Conservation (phyloP, 805 yeast species). For the Cyberlindnera mississippiensis region DNA sequence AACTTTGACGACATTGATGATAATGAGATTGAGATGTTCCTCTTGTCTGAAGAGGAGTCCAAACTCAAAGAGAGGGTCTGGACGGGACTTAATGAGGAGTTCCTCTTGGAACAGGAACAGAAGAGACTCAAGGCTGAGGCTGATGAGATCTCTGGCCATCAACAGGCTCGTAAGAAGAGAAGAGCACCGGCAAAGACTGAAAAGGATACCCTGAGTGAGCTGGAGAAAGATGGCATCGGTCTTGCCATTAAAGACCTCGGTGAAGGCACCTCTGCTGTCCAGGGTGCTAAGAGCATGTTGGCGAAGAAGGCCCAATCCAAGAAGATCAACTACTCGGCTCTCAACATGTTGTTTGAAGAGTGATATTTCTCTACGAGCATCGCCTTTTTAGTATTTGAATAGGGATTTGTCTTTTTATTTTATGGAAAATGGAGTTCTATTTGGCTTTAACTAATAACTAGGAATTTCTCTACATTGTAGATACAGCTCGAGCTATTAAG, state of each 20-base stretch:
- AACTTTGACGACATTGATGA: slow-evolving; percentile 77
- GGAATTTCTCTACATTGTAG: no score
- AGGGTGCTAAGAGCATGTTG: slow-evolving; percentile 73
- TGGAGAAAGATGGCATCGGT: slow-evolving; percentile 33
- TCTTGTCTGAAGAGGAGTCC: slow-evolving; percentile 67
- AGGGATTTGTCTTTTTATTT: no score
- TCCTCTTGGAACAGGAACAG: slow-evolving; percentile 76
- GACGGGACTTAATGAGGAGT: slow-evolving; percentile 88
- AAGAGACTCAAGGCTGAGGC: slow-evolving; percentile 82
- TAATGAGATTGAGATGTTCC: slow-evolving; percentile 61
- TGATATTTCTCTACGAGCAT: neutral
- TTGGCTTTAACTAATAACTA: no score
- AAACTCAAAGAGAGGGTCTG: slow-evolving; percentile 77
- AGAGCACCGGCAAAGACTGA: slow-evolving; percentile 28
- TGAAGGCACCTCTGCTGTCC: slow-evolving; percentile 57
- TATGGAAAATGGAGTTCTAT: no score
- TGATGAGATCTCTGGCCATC: slow-evolving; percentile 80
- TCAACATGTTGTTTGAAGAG: slow-evolving; percentile 46
- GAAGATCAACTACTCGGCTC: slow-evolving; percentile 85
- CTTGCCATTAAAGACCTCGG: slow-evolving; percentile 43
- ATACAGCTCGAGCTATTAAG: no score
- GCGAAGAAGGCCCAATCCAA: slow-evolving; percentile 74
- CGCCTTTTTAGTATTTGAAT: neutral
- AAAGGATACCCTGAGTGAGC: slow-evolving; percentile 30
- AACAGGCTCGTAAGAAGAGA: slow-evolving; percentile 50